A percentile compares a stretch with the other conserved stretches of the same genome.
These are phyloP conservation scores for Oropetium thomaeum DNA, from an alignment of 176 grass and related monocot genomes.

Conservation along the genomic window DNA sequence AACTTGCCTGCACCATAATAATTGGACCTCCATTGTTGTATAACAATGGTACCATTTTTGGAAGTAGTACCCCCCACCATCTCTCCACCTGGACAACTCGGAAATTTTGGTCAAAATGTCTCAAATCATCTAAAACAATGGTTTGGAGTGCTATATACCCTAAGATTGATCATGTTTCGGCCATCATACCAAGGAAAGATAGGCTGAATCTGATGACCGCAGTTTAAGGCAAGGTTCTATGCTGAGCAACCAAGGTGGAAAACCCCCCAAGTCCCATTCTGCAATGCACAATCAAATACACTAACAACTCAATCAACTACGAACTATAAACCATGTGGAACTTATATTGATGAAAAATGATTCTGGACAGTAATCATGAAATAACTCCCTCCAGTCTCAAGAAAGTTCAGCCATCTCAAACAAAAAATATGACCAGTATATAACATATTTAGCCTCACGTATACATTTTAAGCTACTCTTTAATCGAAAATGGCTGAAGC, in stretches of 20 bases:
- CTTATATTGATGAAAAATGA: neutral
- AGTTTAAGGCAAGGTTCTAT: slow-evolving; percentile 77
- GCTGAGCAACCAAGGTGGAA: slow-evolving; percentile 91
- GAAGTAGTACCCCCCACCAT: slow-evolving; percentile 84
- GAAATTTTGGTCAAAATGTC: slow-evolving; percentile 30
- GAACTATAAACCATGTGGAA: neutral
- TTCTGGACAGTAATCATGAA: neutral
- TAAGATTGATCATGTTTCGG: slow-evolving; percentile 2
- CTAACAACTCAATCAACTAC: slow-evolving; percentile 14
- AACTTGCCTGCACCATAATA: slow-evolving; percentile 94
- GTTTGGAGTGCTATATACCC: neutral
- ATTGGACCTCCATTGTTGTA: slow-evolving; percentile 84
- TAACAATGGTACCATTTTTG: slow-evolving; percentile 67
- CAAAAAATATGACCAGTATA: neutral
- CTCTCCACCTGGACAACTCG: slow-evolving; percentile 69
- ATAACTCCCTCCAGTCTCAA: neutral
- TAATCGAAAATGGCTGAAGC: neutral
- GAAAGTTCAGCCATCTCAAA: neutral
- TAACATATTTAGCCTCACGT: neutral
- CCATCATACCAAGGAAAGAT: slow-evolving; percentile 72
- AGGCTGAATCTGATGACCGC: slow-evolving; percentile 78
- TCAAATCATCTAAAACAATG: slow-evolving; percentile 15
- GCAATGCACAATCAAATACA: neutral
- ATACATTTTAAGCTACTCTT: neutral
- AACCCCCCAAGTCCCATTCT: slow-evolving; percentile 98